These are phyloP conservation scores for Verbascum thapsus DNA, from an alignment of 257 asterid genomes.

Conservation along the genomic window DNA sequence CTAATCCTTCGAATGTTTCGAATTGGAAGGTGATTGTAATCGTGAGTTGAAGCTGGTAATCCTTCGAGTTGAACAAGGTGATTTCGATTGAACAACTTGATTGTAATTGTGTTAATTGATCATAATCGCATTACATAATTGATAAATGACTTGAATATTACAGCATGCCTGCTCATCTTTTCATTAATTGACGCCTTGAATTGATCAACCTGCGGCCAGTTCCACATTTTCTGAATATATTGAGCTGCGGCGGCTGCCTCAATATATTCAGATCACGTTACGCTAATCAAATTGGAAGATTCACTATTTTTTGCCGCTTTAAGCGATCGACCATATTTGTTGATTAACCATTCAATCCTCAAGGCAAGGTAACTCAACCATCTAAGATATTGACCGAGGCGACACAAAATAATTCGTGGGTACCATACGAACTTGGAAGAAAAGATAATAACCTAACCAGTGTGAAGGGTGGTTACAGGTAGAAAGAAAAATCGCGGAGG, in stretches of 20 bases:
- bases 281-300: too few species aligned
- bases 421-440: neutral
- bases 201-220: neutral
- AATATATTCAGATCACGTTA: too few species aligned
- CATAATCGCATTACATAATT: too few species aligned
- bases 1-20: too few species aligned
- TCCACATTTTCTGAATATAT: neutral
- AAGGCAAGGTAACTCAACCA: neutral
- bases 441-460: neutral
- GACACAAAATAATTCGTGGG: neutral
- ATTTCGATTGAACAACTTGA: too few species aligned
- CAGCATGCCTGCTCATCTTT: neutral
- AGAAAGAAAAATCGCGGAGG: neutral
- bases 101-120: too few species aligned
- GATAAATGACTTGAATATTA: too few species aligned
- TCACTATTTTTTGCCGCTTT: neutral
- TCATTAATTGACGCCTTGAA: neutral
- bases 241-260: neutral
- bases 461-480: neutral
- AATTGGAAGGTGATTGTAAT: too few species aligned
- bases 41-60: too few species aligned
- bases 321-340: neutral
- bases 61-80: too few species aligned
- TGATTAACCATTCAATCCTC: neutral
- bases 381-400: neutral